Percentiles rank a stretch among this genome's conserved stretches.
Conservation (phyloP, 352 stramenopile genomes). For the Thraustochytrium striatum region DNA sequence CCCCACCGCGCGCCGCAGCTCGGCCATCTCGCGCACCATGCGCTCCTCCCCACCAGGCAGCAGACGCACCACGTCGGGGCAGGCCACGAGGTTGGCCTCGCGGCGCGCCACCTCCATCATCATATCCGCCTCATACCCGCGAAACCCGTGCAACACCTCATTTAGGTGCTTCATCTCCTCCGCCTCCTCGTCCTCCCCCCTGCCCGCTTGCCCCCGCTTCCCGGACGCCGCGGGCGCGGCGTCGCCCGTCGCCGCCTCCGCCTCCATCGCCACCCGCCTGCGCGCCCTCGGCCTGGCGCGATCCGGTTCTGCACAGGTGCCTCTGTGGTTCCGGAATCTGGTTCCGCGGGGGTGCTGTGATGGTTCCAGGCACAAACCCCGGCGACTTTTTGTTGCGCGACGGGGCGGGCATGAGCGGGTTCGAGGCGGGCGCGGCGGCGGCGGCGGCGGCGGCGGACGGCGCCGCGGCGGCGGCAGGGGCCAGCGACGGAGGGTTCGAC, state of each 20-base stretch:
- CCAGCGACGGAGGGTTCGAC: not conserved
- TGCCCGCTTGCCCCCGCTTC: not conserved
- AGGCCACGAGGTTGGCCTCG: not conserved
- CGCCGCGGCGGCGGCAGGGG: no score
- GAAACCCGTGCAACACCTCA: conserved; percentile 36
- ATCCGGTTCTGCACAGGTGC: no score
- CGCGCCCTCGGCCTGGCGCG: no score
- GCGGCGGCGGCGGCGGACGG: not conserved
- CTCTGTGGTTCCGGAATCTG: no score
- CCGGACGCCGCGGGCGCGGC: no score
- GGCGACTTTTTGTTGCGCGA: no score
- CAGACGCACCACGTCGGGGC: not conserved
- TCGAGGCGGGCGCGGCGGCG: no score
- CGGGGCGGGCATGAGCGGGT: not conserved
- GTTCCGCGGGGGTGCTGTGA: no score
- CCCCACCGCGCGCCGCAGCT: not conserved
- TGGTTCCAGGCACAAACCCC: no score
- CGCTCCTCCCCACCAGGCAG: not conserved
- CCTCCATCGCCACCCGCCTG: no score
- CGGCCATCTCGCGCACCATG: not conserved
- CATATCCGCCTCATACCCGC: conserved; percentile 37
- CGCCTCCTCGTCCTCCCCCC: not conserved
- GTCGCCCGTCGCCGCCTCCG: no score
- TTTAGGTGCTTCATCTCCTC: conserved; percentile 39
- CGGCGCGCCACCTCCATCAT: not conserved